These are phyloP conservation scores for Pulchroboletus neoregius DNA, from an alignment of 1,284 basidiomycete species.

Conservation along the genomic window DNA sequence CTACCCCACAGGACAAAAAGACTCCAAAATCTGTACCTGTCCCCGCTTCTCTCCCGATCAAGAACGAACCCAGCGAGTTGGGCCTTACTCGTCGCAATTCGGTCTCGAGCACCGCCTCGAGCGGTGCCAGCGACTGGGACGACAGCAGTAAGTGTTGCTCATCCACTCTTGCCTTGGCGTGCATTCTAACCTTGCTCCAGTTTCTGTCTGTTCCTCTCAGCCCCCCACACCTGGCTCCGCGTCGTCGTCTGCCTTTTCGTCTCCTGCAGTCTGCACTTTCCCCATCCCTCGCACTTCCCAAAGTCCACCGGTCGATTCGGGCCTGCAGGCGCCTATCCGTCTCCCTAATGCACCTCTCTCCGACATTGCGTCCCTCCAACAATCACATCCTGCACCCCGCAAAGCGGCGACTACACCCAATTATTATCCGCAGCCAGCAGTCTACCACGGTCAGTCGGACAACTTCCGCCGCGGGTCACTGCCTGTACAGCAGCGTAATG, in stretches of 20 bases:
- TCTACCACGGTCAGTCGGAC: conserved; percentile 32
- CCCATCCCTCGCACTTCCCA: conserved; percentile 57
- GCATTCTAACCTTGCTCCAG: conserved; percentile 33
- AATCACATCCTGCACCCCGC: conserved; percentile 29
- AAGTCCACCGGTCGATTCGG: conserved; percentile 50
- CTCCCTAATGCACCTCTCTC: conserved; percentile 65
- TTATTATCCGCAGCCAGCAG: conserved; percentile 29
- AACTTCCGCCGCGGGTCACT: conserved; percentile 29
- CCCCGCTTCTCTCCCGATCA: conserved; percentile 41
- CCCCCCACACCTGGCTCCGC: conserved; percentile 37
- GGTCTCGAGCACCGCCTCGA: conserved; percentile 55
- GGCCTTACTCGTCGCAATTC: conserved; percentile 54
- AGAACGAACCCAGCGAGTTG: conserved; percentile 59
- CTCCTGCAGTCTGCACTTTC: conserved; percentile 52
- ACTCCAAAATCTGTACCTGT: conserved; percentile 28
- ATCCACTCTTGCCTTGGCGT: background rate
- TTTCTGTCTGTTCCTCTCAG: conserved; percentile 57
- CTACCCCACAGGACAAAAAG: conserved; percentile 36
- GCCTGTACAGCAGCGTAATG: conserved; percentile 26
- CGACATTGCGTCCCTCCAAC: conserved; percentile 53
- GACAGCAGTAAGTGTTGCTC: conserved; percentile 52
- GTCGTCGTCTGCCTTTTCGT: conserved; percentile 64
- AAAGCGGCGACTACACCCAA: conserved; percentile 30
- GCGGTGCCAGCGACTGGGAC: conserved; percentile 68
- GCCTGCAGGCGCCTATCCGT: conserved; percentile 52